These are phyloP conservation scores for Santalum album DNA, from an alignment of 164 flowering plant species.

Conservation along the genomic window DNA sequence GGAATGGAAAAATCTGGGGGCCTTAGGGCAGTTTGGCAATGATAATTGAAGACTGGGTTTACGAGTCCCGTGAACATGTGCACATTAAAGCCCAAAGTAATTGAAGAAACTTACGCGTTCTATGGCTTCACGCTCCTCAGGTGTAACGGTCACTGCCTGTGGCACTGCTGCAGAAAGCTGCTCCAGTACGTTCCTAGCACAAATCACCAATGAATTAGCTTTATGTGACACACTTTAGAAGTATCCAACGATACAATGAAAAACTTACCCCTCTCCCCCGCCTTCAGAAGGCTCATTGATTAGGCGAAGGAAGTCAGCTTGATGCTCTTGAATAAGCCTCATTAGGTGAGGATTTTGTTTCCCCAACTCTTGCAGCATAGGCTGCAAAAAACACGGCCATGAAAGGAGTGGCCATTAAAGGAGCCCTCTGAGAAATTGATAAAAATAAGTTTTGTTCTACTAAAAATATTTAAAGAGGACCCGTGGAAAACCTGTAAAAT, in stretches of 20 bases:
- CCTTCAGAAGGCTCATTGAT: slow-evolving; percentile 71
- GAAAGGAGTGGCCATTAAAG: not conserved
- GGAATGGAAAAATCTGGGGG: too few relatives aligned
- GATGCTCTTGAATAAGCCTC: slow-evolving; percentile 69
- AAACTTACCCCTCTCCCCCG: slow-evolving; percentile 43
- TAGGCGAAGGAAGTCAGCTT: slow-evolving; percentile 61
- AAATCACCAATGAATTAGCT: too few relatives aligned
- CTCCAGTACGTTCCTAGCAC: slow-evolving; percentile 43
- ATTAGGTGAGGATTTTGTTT: slow-evolving; percentile 60
- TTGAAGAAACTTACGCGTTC: slow-evolving; percentile 56
- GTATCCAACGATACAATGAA: too few relatives aligned
- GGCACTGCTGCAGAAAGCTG: slow-evolving; percentile 62
- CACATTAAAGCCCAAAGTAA: too few relatives aligned
- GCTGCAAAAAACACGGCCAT: too few relatives aligned
- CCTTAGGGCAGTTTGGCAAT: too few relatives aligned
- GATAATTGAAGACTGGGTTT: too few relatives aligned
- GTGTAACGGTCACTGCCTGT: slow-evolving; percentile 70
- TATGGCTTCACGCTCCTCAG: slow-evolving; percentile 87
- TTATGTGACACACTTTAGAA: too few relatives aligned
- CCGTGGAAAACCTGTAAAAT: slow-evolving; percentile 51
- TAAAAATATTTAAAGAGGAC: not conserved
- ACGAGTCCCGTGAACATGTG: too few relatives aligned
- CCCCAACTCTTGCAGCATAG: slow-evolving; percentile 76
- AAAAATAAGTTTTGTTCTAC: too few relatives aligned
- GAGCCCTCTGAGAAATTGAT: not conserved